Evolutionary conservation across 2,329 filamentous ascomycete species (phyloP).

Genomic region (Xylariaceae sp.): DNA sequence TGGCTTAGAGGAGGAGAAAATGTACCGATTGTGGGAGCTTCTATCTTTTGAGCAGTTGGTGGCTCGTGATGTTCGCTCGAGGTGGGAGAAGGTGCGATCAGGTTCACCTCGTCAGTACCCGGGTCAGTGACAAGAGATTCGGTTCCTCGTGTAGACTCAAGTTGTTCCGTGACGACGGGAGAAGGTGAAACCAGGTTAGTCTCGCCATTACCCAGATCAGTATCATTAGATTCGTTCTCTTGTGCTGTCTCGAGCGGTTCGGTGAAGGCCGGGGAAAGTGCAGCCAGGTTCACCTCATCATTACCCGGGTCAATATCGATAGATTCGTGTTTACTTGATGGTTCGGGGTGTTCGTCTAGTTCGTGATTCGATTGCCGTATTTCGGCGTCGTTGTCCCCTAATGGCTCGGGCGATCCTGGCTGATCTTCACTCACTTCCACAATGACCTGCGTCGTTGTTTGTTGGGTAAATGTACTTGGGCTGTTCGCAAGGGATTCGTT

Average conservation of each 20-base stretch:
- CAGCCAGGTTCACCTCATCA: no score
- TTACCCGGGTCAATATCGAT: no score
- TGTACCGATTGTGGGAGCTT: constrained; percentile 29
- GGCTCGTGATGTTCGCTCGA: constrained; percentile 19
- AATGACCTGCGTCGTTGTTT: constrained; percentile 4
- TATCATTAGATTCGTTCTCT: no score
- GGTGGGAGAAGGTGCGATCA: constrained; percentile 8
- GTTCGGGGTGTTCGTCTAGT: neutral
- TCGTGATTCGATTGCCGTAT: constrained; percentile 1
- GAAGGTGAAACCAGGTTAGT: no score
- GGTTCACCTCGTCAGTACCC: neutral
- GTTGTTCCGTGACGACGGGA: no score
- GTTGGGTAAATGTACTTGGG: neutral
- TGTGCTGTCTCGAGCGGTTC: no score
- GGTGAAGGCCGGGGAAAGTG: no score
- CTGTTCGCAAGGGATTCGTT: neutral
- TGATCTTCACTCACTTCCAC: constrained; percentile 2
- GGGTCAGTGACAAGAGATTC: no score
- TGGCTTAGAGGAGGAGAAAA: constrained; percentile 25
- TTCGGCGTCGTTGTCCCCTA: neutral
- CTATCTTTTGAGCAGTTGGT: constrained; percentile 10
- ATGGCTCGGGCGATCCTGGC: neutral
- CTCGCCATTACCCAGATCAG: no score
- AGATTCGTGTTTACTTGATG: no score
- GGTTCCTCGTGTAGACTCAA: no score